A percentile compares a stretch with the other conserved stretches of the same genome.
Conservation (phyloP, 2,329 filamentous ascomycete genomes). For the Penicillium decumbens region DNA sequence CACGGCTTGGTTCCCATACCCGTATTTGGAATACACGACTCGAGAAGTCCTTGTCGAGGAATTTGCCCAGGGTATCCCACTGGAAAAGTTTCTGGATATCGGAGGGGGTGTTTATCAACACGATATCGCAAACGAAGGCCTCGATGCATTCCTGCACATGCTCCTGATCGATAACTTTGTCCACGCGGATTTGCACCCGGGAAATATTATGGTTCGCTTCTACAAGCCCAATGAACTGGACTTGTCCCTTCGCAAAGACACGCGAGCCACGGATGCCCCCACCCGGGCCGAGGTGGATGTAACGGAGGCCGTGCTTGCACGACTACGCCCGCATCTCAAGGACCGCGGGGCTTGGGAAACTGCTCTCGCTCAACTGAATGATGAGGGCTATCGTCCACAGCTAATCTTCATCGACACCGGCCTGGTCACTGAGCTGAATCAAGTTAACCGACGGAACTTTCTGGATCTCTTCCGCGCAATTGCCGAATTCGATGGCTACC, state of each 20-base stretch:
- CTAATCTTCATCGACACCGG: conserved; percentile 97
- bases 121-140: conserved; percentile 89
- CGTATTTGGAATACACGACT: conserved; percentile 87
- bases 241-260: conserved; percentile 51
- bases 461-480: conserved; percentile 92
- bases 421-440: conserved; percentile 88
- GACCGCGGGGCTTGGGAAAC: conserved; percentile 66
- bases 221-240: conserved; percentile 75
- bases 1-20: conserved; percentile 95
- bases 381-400: conserved; percentile 86
- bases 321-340: conserved; percentile 68
- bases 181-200: conserved; percentile 91
- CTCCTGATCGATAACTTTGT: conserved; percentile 95
- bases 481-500: conserved; percentile 95
- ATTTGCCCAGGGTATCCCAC: conserved; percentile 88
- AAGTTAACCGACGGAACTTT: conserved; percentile 81
- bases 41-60: conserved; percentile 91
- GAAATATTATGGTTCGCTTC: conserved; percentile 99
- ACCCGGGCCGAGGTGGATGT: conserved; percentile 62
- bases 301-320: conserved; percentile 78
- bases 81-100: conserved; percentile 83
- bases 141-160: conserved; percentile 96
- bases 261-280: conserved; percentile 40
- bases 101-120: conserved; percentile 89
- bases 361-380: conserved; percentile 71